Conservation (phyloP, 176 grass and related monocot species). For the Hyparrhenia diplandra region DNA sequence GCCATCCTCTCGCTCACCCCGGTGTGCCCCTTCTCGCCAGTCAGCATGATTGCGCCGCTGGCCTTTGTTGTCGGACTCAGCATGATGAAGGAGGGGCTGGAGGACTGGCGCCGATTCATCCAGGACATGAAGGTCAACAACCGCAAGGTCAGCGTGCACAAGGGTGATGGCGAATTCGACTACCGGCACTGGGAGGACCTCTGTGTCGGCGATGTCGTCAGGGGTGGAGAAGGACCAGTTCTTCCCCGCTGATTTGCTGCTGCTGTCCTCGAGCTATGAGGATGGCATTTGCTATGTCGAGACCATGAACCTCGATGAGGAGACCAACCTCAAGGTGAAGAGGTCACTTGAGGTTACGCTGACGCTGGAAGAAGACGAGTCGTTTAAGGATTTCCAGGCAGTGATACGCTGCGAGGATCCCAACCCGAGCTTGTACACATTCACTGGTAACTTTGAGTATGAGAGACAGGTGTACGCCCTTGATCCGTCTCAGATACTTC, state of each 20-base stretch:
- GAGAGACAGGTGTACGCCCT: conserved; percentile 81
- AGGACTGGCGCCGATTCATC: conserved; percentile 93
- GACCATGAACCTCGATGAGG: conserved; percentile 97
- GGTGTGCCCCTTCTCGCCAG: conserved; percentile 69
- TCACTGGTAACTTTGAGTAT: conserved; percentile 86
- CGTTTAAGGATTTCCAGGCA: conserved; percentile 71
- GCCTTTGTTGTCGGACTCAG: conserved; percentile 86
- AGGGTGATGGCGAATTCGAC: conserved; percentile 51
- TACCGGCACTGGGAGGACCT: conserved; percentile 78
- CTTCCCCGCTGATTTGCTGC: conserved; percentile 85
- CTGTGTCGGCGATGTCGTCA: conserved; percentile 81
- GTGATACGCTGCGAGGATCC: conserved; percentile 87
- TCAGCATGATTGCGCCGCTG: conserved; percentile 87
- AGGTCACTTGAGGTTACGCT: conserved; percentile 84
- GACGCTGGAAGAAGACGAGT: conserved; percentile 70
- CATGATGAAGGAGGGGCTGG: conserved; percentile 89
- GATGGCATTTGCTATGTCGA: conserved; percentile 98
- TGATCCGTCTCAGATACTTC: conserved; percentile 84
- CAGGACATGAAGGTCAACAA: conserved; percentile 98
- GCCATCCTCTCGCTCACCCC: conserved; percentile 88
- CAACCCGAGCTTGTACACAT: conserved; percentile 90
- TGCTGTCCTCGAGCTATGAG: conserved; percentile 86
- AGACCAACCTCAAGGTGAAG: conserved; percentile 97
- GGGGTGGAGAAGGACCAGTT: conserved; percentile 97
- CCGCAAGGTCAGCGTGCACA: conserved; percentile 68